Evolutionary conservation across 257 asterid species (phyloP).

Genomic region (Echites panduratus): DNA sequence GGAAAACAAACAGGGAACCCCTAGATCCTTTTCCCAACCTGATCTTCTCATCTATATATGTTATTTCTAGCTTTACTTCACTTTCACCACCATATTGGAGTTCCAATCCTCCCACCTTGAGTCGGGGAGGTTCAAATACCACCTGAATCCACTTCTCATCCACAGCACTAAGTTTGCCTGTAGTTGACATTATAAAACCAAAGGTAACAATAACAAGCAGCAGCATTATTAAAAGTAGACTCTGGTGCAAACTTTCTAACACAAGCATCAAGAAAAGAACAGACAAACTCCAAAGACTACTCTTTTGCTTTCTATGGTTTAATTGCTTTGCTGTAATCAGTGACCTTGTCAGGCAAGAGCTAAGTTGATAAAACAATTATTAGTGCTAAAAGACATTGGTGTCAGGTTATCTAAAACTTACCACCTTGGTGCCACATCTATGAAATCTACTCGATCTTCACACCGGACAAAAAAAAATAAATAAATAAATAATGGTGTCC

Average conservation of each 20-base stretch:
- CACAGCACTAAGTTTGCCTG: constrained; percentile 67
- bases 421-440: not conserved
- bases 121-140: constrained; percentile 71
- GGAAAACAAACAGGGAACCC: constrained; percentile 76
- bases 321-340: too few relatives aligned
- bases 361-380: too few relatives aligned
- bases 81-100: constrained; percentile 81
- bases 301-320: not conserved
- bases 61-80: constrained; percentile 82
- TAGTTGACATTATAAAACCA: not conserved
- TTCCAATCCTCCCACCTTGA: constrained; percentile 63
- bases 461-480: not conserved
- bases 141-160: constrained; percentile 90
- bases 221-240: not conserved
- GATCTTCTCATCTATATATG: constrained; percentile 74
- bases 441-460: not conserved
- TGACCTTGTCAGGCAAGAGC: too few relatives aligned
- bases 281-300: not conserved
- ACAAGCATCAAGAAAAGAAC: not conserved
- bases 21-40: constrained; percentile 88
- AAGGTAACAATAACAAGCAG: not conserved
- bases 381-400: too few relatives aligned
- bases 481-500: not conserved
- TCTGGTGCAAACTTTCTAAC: not conserved
- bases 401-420: too few relatives aligned